Percentiles rank a stretch among this genome's conserved stretches.
These are phyloP conservation scores for Pterocarpus santalinus DNA, from an alignment of 306 rosid genomes.

Conservation along the genomic window DNA sequence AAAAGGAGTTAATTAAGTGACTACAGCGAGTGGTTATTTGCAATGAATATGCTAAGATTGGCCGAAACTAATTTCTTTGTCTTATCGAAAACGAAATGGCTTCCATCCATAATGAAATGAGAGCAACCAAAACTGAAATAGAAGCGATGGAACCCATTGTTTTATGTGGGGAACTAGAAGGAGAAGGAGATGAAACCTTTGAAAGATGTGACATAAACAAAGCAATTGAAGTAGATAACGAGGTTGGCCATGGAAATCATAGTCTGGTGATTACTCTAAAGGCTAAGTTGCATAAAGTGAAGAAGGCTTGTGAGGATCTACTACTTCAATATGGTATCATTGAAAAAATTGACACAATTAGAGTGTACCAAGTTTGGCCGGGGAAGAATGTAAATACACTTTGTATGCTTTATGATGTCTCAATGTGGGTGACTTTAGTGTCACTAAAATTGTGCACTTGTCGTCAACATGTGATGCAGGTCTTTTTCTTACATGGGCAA, in stretches of 20 bases:
- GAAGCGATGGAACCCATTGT: constrained; percentile 37
- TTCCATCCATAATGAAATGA: not conserved
- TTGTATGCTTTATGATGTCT: not conserved
- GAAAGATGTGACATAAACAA: constrained; percentile 8
- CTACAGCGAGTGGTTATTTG: not conserved
- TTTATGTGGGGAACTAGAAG: constrained; percentile 19
- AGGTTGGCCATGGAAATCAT: constrained; percentile 1
- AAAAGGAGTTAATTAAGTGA: not conserved
- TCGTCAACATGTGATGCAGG: constrained; percentile 25
- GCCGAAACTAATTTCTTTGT: not conserved
- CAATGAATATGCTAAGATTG: not conserved
- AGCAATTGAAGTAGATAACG: constrained; percentile 10
- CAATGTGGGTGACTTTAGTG: not conserved
- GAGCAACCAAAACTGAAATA: not conserved
- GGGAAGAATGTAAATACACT: constrained; percentile 51
- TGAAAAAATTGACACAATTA: constrained; percentile 26
- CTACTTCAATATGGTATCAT: constrained; percentile 13
- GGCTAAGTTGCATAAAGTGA: constrained; percentile 27
- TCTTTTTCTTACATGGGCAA: constrained; percentile 56
- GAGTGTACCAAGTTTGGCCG: constrained; percentile 53
- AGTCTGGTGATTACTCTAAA: constrained; percentile 18
- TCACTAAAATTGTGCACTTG: constrained; percentile 19
- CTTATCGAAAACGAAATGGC: not conserved
- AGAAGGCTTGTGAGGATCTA: constrained; percentile 22
- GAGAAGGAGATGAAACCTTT: not conserved